phyloP scores from a whole-genome alignment of 768 basidiomycete species.

The Tylopilus balloui region DNA sequence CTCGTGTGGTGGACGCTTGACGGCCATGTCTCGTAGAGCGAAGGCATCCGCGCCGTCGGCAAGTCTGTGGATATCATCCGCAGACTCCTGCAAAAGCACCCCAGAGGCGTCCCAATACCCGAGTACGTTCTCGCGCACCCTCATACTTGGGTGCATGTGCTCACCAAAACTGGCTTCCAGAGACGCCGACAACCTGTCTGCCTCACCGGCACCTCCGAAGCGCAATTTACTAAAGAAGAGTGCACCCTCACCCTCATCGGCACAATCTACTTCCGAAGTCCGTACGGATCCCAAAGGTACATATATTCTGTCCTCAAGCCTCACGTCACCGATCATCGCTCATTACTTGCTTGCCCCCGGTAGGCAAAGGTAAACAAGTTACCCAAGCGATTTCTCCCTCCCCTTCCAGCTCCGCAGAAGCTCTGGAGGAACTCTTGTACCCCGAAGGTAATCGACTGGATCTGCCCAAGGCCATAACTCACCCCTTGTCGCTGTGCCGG shows the following conservation, averaged over 20 bases:
- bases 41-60: conserved; percentile 23
- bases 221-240: background rate
- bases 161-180: conserved; percentile 3
- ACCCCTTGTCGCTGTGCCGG: background rate
- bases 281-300: conserved; percentile 6
- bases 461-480: background rate
- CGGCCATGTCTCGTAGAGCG: conserved; percentile 13
- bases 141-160: background rate
- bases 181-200: background rate
- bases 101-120: conserved; percentile 22
- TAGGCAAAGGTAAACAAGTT: conserved; percentile 5
- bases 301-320: background rate
- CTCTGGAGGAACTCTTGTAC: conserved; percentile 9
- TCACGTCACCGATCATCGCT: background rate
- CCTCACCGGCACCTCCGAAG: conserved; percentile 3
- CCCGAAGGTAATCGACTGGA: conserved; percentile 2
- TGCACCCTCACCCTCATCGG: background rate
- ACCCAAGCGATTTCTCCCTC: background rate
- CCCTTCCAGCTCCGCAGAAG: conserved; percentile 8
- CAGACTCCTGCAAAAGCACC: conserved; percentile 24
- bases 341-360: background rate
- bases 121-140: conserved; percentile 3
- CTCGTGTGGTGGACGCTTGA: background rate
- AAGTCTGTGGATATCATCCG: conserved; percentile 29
- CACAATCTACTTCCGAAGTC: background rate